Conservation (phyloP, 768 basidiomycete genomes). For the Mrakia hoshinonis region DNA sequence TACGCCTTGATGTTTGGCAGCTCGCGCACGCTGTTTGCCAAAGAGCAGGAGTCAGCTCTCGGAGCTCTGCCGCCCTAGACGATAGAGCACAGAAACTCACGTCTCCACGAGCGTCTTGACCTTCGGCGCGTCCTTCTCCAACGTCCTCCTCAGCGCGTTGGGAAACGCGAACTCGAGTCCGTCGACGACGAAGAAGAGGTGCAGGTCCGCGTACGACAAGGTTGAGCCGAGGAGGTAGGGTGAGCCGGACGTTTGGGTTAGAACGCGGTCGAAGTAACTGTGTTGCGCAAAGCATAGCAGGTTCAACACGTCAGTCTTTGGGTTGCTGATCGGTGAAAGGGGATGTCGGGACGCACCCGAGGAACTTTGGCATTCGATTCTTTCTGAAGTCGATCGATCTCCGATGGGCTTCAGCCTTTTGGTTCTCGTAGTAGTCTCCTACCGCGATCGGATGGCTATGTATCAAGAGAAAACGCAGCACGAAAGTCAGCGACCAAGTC, state of each 20-base stretch:
- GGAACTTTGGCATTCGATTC: slow-evolving; percentile 44
- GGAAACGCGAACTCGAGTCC: slow-evolving; percentile 44
- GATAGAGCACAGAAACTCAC: background rate
- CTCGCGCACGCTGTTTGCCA: slow-evolving; percentile 29
- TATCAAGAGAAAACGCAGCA: no score
- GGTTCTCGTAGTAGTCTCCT: slow-evolving; percentile 44
- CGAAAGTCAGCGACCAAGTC: background rate
- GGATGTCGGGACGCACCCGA: slow-evolving; percentile 29
- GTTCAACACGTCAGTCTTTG: background rate
- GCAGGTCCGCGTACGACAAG: slow-evolving; percentile 45
- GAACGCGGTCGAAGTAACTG: slow-evolving; percentile 41
- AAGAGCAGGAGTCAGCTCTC: background rate
- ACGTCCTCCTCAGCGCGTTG: slow-evolving; percentile 36
- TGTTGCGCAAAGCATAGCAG: background rate
- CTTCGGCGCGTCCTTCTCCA: background rate
- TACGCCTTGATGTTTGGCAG: slow-evolving; percentile 42
- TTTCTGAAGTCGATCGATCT: slow-evolving; percentile 42
- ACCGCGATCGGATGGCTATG: slow-evolving; percentile 41
- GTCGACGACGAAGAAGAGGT: slow-evolving; percentile 43
- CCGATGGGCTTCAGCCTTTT: slow-evolving; percentile 42
- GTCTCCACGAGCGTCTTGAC: background rate
- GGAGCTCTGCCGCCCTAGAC: no score
- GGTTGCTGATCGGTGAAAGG: background rate
- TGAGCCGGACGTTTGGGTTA: slow-evolving; percentile 31
- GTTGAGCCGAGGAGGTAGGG: slow-evolving; percentile 37